These are phyloP conservation scores for Filosporella fistucella DNA, from an alignment of 495 filamentous ascomycete species.

Conservation along the genomic window DNA sequence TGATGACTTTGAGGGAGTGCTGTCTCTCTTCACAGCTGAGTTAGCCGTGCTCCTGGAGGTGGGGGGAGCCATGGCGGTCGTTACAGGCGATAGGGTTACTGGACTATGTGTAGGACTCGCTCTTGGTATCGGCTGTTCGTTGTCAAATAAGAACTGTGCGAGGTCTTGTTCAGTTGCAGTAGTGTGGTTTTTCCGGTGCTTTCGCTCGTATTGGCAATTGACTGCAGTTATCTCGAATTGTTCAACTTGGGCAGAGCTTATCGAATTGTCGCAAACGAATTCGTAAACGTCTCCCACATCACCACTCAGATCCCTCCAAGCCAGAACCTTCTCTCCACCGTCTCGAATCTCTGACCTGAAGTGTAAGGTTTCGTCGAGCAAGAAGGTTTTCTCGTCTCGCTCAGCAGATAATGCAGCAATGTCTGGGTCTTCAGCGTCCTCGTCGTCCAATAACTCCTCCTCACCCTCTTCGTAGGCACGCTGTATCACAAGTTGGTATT, in stretches of 20 bases:
- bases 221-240: conserved; percentile 80
- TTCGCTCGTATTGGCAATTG: conserved; percentile 97
- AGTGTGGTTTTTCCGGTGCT: conserved; percentile 72
- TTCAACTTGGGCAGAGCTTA: conserved; percentile 63
- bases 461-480: conserved; percentile 97
- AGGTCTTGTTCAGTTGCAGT: conserved; percentile 80
- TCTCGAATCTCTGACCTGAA: conserved; percentile 80
- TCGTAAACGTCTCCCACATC: conserved; percentile 93
- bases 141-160: conserved; percentile 71
- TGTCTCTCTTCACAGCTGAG: conserved; percentile 23
- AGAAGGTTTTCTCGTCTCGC: conserved; percentile 93
- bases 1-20: conserved; percentile 17
- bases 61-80: conserved; percentile 4
- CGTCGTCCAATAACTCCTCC: conserved; percentile 79
- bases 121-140: conserved; percentile 73
- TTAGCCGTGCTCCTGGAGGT: conserved; percentile 21
- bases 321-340: conserved; percentile 74
- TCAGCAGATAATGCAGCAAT: conserved; percentile 61
- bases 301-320: conserved; percentile 92
- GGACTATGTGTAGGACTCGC: conserved; percentile 59
- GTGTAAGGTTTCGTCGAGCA: conserved; percentile 86
- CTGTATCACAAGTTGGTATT: conserved; percentile 96
- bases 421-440: conserved; percentile 73
- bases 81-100: conserved; percentile 11
- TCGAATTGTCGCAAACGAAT: conserved; percentile 82